Base-by-base conservation (phyloP, 495 filamentous ascomycete species). In the Trichoderma parareesei region DNA sequence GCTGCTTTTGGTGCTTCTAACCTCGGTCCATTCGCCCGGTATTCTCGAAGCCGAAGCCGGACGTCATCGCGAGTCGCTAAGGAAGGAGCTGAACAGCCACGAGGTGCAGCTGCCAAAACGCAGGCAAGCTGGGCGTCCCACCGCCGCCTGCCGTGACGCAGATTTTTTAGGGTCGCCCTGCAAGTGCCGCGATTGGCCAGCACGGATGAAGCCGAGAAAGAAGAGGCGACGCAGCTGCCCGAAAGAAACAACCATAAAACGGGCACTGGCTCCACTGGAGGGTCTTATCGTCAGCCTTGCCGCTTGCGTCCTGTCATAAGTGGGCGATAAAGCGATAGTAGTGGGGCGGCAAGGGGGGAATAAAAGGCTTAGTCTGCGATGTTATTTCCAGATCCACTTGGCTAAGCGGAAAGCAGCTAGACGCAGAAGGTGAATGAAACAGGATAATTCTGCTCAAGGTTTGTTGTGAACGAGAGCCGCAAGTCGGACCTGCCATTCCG, bases 1-100 rank as follows among this genome's bases (percentile, higher is more conserved):
- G 27, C 27, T 27, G 27, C 27, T 27, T 27, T 27, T 27, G 40
- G 6, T 41, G 40, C 40, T 41, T 41, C 6, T 57, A 57, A 57
- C 53, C 53, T 57, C 53, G 53, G 53, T 57, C 53, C 53, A 57
- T 57, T 57, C 53, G 53, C 37, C 53, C 53, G 53, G 16, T 13
- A 20, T 14, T 57, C 53, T 20, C 53, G 37, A 35, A 37, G 27
- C 53, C 53, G 53, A 38, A 20, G 6, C 27, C 20, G 27, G 53
- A 57, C 53, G 53, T 57, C 53, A 57, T 57, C 33, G 9, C 2
- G 9, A 35, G 43, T n/a, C 27, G 2, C 5, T 1, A 57, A 27
- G 18, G 20, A 37, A 18, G 20, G 8, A 13, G 4, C 11, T 11
- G 33, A 13, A 27, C 27, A 57, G 53, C 33, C 18, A 14, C 27